These are phyloP conservation scores for Xerocomellus intermedius DNA, from an alignment of 768 basidiomycete species.

Conservation along the genomic window DNA sequence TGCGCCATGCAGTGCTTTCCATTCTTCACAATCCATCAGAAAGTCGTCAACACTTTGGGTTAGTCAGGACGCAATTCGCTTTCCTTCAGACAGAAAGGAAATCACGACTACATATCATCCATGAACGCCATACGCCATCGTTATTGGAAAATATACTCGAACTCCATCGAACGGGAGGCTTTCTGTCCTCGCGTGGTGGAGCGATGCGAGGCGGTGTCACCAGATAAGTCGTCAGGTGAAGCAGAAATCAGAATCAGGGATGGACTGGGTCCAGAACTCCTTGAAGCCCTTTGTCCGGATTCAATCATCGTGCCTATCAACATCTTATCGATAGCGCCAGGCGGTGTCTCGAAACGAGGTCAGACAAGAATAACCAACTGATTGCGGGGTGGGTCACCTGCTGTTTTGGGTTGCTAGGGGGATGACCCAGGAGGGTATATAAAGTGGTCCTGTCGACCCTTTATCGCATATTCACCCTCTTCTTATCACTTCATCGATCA, in stretches of 20 bases:
- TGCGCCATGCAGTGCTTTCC: neutral
- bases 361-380: slow-evolving; percentile 13
- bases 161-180: neutral
- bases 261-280: neutral
- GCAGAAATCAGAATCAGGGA: neutral
- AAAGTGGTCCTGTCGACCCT: neutral
- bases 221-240: neutral
- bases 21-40: neutral
- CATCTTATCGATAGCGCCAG: slow-evolving; percentile 16
- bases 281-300: neutral
- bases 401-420: slow-evolving; percentile 17
- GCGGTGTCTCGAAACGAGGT: slow-evolving; percentile 13
- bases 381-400: slow-evolving; percentile 1
- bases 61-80: neutral
- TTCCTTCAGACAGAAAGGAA: neutral
- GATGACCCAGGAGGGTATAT: slow-evolving; percentile 18
- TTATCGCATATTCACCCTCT: neutral
- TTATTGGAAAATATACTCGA: neutral
- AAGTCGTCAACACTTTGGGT: neutral
- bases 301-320: slow-evolving; percentile 16
- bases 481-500: neutral
- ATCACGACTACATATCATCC: neutral
- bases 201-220: neutral
- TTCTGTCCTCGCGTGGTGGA: neutral
- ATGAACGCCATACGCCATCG: neutral